phyloP scores from a whole-genome alignment of 176 grass and related monocot genomes.

The Hyparrhenia diplandra region DNA sequence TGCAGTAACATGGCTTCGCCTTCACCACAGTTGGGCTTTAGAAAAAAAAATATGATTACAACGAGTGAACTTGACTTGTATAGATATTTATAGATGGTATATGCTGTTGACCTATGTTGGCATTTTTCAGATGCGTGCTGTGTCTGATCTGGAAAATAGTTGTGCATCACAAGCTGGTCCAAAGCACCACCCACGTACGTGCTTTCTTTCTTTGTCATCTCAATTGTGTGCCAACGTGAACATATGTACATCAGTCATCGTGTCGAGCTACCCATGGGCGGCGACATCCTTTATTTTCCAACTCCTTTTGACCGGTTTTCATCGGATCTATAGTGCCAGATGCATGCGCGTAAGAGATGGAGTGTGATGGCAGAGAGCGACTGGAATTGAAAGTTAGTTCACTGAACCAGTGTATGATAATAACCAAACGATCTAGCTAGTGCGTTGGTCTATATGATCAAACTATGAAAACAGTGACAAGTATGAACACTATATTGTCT shows the following conservation, averaged over 20 bases:
- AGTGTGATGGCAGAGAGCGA: slow-evolving; percentile 10
- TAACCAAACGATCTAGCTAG: background rate
- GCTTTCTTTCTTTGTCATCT: slow-evolving; percentile 9
- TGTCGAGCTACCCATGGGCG: slow-evolving; percentile 17
- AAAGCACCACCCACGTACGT: background rate
- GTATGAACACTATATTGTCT: background rate
- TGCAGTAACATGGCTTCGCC: background rate
- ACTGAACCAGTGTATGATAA: background rate
- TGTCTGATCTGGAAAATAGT: background rate
- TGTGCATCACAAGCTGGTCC: background rate
- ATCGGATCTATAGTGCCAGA: background rate
- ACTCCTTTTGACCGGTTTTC: slow-evolving; percentile 24
- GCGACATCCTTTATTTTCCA: background rate
- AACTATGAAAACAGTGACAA: slow-evolving; percentile 1
- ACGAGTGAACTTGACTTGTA: background rate
- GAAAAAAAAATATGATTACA: background rate
- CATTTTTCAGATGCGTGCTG: background rate
- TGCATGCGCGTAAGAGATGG: background rate
- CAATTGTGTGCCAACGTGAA: background rate
- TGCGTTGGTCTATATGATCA: slow-evolving; percentile 1
- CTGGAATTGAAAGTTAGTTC: slow-evolving; percentile 17
- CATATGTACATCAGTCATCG: slow-evolving; percentile 6
- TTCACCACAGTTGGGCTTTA: background rate
- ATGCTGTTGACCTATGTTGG: background rate
- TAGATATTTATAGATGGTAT: background rate